Evolutionary conservation across 345 rosid genomes (phyloP), one percentile per base, ranked within the genome.

Genomic region (Anacardium occidentale): DNA sequence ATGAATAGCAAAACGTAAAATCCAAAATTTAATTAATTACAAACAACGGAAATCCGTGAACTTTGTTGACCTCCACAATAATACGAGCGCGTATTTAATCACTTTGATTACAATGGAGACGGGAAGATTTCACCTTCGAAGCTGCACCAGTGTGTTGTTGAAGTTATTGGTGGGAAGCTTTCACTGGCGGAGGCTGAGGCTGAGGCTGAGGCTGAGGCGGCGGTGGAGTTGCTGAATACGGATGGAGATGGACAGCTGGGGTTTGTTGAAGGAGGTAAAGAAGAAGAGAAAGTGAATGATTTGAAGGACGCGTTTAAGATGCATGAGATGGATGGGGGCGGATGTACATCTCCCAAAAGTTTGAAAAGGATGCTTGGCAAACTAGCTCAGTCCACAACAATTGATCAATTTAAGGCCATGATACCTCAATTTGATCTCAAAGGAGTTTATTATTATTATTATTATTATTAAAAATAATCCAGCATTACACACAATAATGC

Each of bases 261-360:
- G 65, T 62, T 89, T 11, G 79, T 89, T 44, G 89, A 87, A 66
- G 78, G 81, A 10, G 79, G 83, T 8, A 82, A 59, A 17, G 88
- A 84, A 42, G 87, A 79, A 42, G 86, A 84, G 56, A 83, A 75
- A 79, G 77, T 72, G 63, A 82, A 79, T 5, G 88, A 83, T 40
- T 72, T 91, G 71, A 84, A 62, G 72, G 81, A 81, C 64, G 91
- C 91, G 65, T 91, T 87, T 72, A 75, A 75, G 54, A 52, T 89
- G 88, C 89, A 84, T 40, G 81, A 79, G 71, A 69, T 71, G 64
- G 87, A 86, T 62, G 86, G 76, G 5, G 24, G 80, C 3, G 92
- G 91, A 11, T 75, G 71, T 75, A 91, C 89, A 32, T 85, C 90
- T 7, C 90, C 90, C 4, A 64, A 60, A 62, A 84, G 94, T 71